Base-by-base conservation (phyloP, 2,329 filamentous ascomycete genomes). In the Blumeria graminis region DNA sequence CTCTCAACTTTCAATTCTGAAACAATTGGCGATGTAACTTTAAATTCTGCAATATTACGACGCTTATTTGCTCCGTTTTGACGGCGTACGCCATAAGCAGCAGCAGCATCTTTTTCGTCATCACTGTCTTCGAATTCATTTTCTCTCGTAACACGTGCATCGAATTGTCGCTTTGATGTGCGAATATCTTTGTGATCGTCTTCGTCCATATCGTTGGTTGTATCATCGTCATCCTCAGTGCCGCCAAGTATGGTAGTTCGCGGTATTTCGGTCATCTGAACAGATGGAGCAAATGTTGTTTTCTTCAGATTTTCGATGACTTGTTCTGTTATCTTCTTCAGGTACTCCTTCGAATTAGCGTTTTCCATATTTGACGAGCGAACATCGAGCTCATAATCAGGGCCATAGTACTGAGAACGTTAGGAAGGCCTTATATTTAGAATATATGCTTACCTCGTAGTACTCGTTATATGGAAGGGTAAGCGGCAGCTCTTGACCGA, bases 391-490 rank as follows among this genome's bases (percentile, higher is more conserved):
- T 87, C 83, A 64, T 90, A 94, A 63, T 94, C 87, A 6, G 85
- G 85, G 13, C 85, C 86, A 68, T 96, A 98, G 65, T 94, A 94
- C 75, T 92, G 71, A 3, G 18, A n/a, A 9, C 55, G 41, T 63
- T 58, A 62, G 58, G 32, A 14, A 33, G 10, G 6, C 16, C 28
- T 28, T 33, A 18, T 41, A 16, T 13, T 6, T 33, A 5, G 6
- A 4, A 1, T 72, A 71, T 61, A 75, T 75, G 78, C 72, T 39
- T 68, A 81, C 79, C 67, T 82, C 78, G 67, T 96, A 96, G 69
- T 96, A 96, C 71, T 96, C 90, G 61, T 94, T 96, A 69, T 88
- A 96, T 0, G 90, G 90, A 43, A 96, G 74, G n/a, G 85, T 81
- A 5, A 83, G 76, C 10, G 80, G 76, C 76, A 96, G 86, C 34